Evolutionary conservation across 345 rosid genomes (phyloP), one percentile per base, ranked within the genome.

Genomic region (Clausena lansium): DNA sequence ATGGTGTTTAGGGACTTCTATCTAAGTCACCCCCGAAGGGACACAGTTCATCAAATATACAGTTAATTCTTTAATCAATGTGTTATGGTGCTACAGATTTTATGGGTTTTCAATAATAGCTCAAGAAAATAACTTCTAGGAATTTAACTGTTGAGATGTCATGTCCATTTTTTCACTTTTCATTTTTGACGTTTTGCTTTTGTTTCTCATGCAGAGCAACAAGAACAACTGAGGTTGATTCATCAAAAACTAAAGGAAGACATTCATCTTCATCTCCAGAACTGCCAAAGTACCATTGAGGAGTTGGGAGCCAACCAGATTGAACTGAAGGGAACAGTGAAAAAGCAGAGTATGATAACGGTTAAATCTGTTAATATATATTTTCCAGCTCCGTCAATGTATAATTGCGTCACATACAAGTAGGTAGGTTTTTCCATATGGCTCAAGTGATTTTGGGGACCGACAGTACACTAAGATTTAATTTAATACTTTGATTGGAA

Each of bases 321-420:
- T 78, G 97, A 94, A 63, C 57, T 94, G 74, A 89, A 87, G 74
- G 93, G 88, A 85, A 77, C 82, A 41, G 66, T 87, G 81, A 93
- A 94, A 81, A 91, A 87, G 84, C 97, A 91, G 90, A 91, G 99
- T 95, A 92, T 38, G 90, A n/a, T 30, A 70, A 39, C 55, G 65
- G 71, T 76, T 62, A 27, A 35, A 74, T 41, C 58, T 60, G 28
- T 67, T 70, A 50, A 38, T 33, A 71, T 25, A 10, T 36, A 69
- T 25, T 59, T 74, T 41, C 63, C 69, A 59, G 20, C 20, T 45
- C 19, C 63, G 67, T 6, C 38, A 33, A 71, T 62, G 39, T 54
- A 67, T 71, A 22, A 39, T 57, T 67, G 47, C 68, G 7, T 52
- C 59, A 27, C 76, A 57, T 64, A 76, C 71, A 38, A 24, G 32